A percentile compares a stretch with the other conserved stretches of the same genome.
phyloP scores from a whole-genome alignment of 192 early-diverging fungal species.

The Kappamyces sp. region DNA sequence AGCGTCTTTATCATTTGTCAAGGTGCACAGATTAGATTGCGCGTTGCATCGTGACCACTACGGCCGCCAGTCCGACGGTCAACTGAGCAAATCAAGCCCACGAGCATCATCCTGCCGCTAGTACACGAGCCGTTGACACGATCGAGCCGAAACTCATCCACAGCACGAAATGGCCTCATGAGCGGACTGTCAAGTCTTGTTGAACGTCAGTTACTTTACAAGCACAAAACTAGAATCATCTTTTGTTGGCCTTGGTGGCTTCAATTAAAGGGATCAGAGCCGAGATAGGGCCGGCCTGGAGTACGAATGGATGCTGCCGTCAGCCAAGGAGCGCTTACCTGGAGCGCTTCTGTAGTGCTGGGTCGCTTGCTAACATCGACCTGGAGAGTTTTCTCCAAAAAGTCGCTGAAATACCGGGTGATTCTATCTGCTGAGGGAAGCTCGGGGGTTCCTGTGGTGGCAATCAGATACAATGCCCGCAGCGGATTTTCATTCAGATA shows the following conservation, averaged over 20 bases:
- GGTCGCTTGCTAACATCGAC: constrained; percentile 83
- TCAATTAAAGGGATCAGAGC: constrained; percentile 11
- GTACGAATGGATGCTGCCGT: constrained; percentile 21
- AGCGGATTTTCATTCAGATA: constrained; percentile 93
- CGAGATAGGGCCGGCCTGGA: neutral
- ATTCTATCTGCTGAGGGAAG: constrained; percentile 80
- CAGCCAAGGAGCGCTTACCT: constrained; percentile 40
- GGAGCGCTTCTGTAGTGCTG: constrained; percentile 66
- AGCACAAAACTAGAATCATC: neutral
- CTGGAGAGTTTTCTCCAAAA: constrained; percentile 80
- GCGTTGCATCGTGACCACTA: too few relatives aligned
- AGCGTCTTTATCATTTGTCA: too few relatives aligned
- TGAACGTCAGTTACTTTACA: neutral
- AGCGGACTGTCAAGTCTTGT: neutral
- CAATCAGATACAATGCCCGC: constrained; percentile 92
- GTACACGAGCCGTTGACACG: too few relatives aligned
- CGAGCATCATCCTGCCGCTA: too few relatives aligned
- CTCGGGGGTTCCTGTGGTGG: constrained; percentile 91
- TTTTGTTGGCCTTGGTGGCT: constrained; percentile 5
- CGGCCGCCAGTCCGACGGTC: too few relatives aligned
- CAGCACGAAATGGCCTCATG: too few relatives aligned
- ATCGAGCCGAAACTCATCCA: too few relatives aligned
- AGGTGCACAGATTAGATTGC: too few relatives aligned
- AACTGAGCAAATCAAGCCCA: too few relatives aligned
- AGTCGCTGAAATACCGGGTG: constrained; percentile 72